phyloP scores from a whole-genome alignment of 148 eudicot species.

The Vaccinium macrocarpon region DNA sequence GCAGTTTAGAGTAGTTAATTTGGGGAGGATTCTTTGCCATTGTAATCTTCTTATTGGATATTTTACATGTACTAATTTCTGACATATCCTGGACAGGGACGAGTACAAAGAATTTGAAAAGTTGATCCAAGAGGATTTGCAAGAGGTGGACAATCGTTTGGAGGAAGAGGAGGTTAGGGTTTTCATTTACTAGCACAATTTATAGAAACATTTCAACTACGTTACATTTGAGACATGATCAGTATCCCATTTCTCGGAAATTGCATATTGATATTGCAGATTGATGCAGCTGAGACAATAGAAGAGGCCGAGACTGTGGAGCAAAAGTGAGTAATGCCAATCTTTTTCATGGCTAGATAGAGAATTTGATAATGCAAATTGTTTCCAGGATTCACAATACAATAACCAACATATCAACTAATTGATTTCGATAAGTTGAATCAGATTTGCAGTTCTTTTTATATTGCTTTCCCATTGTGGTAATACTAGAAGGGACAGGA shows the following conservation, averaged over 20 bases:
- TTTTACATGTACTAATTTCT: slow-evolving; percentile 9
- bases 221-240: neutral
- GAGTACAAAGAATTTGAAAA: slow-evolving; percentile 95
- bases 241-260: neutral
- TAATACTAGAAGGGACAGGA: no score
- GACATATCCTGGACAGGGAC: slow-evolving; percentile 50
- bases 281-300: slow-evolving; percentile 90
- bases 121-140: slow-evolving; percentile 74
- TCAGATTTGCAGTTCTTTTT: neutral
- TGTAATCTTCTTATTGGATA: neutral
- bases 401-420: neutral
- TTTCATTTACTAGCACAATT: neutral
- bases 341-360: neutral
- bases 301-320: slow-evolving; percentile 86
- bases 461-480: no score
- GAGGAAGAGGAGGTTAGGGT: slow-evolving; percentile 79
- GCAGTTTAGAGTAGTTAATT: neutral
- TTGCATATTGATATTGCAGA: slow-evolving; percentile 40
- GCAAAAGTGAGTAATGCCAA: slow-evolving; percentile 54
- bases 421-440: neutral
- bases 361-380: neutral
- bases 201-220: slow-evolving; percentile 1
- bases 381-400: neutral
- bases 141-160: slow-evolving; percentile 81
- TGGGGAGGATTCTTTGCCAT: neutral